A percentile compares a stretch with the other conserved stretches of the same genome.
These are phyloP conservation scores for Macrolepiota fuliginosa DNA, from an alignment of 768 basidiomycete genomes.

Conservation along the genomic window DNA sequence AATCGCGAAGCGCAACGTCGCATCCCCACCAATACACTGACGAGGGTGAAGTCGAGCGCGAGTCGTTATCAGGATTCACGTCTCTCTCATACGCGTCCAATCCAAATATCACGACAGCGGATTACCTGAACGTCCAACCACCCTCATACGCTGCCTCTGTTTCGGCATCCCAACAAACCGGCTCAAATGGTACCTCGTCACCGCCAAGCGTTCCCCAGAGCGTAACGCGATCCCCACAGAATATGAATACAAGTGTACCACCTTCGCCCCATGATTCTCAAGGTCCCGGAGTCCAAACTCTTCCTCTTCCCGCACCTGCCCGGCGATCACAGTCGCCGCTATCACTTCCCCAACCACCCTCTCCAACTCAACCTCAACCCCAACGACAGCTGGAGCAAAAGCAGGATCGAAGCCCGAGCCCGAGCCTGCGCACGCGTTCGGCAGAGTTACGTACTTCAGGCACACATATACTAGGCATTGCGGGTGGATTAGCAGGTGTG, in stretches of 20 bases:
- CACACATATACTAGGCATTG: slow-evolving; percentile 8
- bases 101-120: slow-evolving; percentile 12
- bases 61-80: slow-evolving; percentile 10
- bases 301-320: neutral
- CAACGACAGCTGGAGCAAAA: neutral
- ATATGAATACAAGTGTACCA: neutral
- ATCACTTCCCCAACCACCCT: neutral
- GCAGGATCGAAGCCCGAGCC: neutral
- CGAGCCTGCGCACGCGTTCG: neutral
- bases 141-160: slow-evolving; percentile 30
- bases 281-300: neutral
- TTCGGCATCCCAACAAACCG: slow-evolving; percentile 14
- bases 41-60: neutral
- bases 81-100: slow-evolving; percentile 25
- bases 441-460: neutral
- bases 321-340: slow-evolving; percentile 1
- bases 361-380: neutral
- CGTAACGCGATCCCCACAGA: slow-evolving; percentile 1
- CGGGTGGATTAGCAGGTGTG: neutral
- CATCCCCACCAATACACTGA: neutral
- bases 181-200: slow-evolving; percentile 11
- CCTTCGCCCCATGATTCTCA: slow-evolving; percentile 3
- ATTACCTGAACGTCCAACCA: slow-evolving; percentile 20
- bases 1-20: neutral
- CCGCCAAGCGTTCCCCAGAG: slow-evolving; percentile 26